A percentile compares a stretch with the other conserved stretches of the same genome.
Evolutionary conservation across 164 flowering plant species (phyloP).

Genomic region (Platanus orientalis): DNA sequence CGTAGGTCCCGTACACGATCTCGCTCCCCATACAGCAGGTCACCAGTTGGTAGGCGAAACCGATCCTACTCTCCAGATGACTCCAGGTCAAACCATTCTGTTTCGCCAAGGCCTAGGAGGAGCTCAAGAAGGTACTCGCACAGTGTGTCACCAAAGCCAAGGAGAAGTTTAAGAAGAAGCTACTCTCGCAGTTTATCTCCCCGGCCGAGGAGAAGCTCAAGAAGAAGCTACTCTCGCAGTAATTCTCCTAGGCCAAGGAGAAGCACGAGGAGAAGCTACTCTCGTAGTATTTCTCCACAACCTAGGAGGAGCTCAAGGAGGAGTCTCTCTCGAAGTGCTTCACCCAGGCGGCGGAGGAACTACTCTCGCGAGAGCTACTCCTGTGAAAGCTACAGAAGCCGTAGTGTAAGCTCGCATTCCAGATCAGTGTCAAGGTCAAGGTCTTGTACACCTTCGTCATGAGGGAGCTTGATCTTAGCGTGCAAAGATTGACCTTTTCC

Average conservation of each 20-base stretch:
- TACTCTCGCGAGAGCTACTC: not conserved
- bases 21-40: constrained; percentile 37
- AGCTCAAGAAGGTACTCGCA: constrained; percentile 17
- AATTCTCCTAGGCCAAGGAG: constrained; percentile 7
- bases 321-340: constrained; percentile 5
- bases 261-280: not conserved
- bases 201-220: constrained; percentile 14
- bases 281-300: constrained; percentile 1
- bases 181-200: constrained; percentile 6
- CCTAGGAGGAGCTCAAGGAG: too few species aligned
- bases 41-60: constrained; percentile 30
- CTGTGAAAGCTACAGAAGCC: constrained; percentile 10
- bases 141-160: constrained; percentile 8
- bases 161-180: constrained; percentile 18
- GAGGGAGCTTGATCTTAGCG: too few species aligned
- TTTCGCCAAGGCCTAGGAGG: constrained; percentile 16
- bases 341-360: not conserved
- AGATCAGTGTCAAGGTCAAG: too few species aligned
- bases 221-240: constrained; percentile 10
- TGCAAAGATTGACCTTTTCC: too few species aligned
- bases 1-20: constrained; percentile 30
- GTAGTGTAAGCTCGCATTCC: constrained; percentile 17
- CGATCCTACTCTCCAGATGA: constrained; percentile 25
- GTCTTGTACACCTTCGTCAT: too few species aligned
- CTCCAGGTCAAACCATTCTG: constrained; percentile 17